Evolutionary conservation across 768 basidiomycete species (phyloP), one percentile per base, ranked within the genome.

Genomic region (Lactarius hatsudake): DNA sequence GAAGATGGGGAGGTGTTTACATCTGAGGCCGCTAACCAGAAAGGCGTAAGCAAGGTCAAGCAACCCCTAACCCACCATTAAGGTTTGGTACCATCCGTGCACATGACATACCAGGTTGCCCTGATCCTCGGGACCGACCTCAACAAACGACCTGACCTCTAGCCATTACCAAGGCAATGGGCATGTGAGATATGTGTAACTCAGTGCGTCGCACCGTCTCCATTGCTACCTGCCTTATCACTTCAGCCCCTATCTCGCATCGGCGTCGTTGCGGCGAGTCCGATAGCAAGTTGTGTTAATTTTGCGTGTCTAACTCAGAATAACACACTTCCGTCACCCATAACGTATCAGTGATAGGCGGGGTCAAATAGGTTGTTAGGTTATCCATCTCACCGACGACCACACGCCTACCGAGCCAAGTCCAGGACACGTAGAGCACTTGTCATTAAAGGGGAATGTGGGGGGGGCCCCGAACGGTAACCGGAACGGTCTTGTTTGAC

Each of bases 91-190:
- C 10, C 48, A 23, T 10, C 12, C 0, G 17, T n/a, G n/a, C n/a
- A n/a, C 26, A 30, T 55, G 54, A 28, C 28, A 30, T 3, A n/a
- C n/a, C n/a, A n/a, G n/a, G n/a, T n/a, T n/a, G n/a, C n/a, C n/a
- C n/a, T n/a, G n/a, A n/a, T n/a, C n/a, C n/a, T n/a, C n/a, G n/a
- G n/a, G n/a, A n/a, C n/a, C n/a, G n/a, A n/a, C n/a, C n/a, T n/a
- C n/a, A 32, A 32, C 32, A 55, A 7, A 30, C 30, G 54, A 55
- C 54, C 54, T 17, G 30, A 28, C 54, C 26, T 32, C 54, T 55
- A 45, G 42, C 40, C 42, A 64, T 64, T 38, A 18, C 56, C 63
- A 64, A 64, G 63, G 56, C 9, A 58, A 64, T n/a, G n/a, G n/a
- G n/a, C n/a, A n/a, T n/a, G n/a, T 63, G 56, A 30, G 30, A 30